Percentiles rank a stretch among this genome's conserved stretches.
Evolutionary conservation across 106 monocot species (phyloP).

Genomic region (Dendrobium catenatum): DNA sequence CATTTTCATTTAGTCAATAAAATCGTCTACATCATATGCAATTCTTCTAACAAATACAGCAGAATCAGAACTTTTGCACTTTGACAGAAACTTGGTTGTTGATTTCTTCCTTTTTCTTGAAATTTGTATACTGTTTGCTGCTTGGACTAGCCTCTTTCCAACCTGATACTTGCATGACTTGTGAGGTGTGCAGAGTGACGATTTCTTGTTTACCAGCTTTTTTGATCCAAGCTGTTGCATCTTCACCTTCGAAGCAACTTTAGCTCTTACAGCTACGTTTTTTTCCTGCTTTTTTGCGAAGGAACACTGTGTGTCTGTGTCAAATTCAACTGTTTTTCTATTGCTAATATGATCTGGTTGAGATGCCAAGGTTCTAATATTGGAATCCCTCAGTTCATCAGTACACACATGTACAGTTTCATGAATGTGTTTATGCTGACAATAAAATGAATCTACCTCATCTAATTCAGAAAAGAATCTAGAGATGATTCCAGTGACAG

Average conservation of each 20-base stretch:
- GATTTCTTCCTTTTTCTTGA: conserved; percentile 1
- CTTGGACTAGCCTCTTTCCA: conserved; percentile 26
- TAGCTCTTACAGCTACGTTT: not conserved
- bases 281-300: not conserved
- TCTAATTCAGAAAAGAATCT: conserved; percentile 34
- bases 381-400: not conserved
- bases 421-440: not conserved
- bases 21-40: conserved; percentile 18
- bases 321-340: not conserved
- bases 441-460: conserved; percentile 17
- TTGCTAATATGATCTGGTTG: not conserved
- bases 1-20: not conserved
- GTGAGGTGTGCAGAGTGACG: not conserved
- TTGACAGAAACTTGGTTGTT: conserved; percentile 5
- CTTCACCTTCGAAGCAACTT: not conserved
- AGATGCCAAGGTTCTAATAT: not conserved
- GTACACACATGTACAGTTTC: not conserved
- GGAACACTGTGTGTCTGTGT: conserved; percentile 1
- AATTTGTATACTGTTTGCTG: conserved; percentile 13
- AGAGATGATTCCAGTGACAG: conserved; percentile 33
- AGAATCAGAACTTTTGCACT: not conserved
- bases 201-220: not conserved
- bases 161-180: conserved; percentile 13
- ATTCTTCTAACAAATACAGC: not conserved
- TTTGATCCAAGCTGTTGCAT: conserved; percentile 2